Conservation (phyloP, 208 protist species). For the Balamuthia mandrillaris region DNA sequence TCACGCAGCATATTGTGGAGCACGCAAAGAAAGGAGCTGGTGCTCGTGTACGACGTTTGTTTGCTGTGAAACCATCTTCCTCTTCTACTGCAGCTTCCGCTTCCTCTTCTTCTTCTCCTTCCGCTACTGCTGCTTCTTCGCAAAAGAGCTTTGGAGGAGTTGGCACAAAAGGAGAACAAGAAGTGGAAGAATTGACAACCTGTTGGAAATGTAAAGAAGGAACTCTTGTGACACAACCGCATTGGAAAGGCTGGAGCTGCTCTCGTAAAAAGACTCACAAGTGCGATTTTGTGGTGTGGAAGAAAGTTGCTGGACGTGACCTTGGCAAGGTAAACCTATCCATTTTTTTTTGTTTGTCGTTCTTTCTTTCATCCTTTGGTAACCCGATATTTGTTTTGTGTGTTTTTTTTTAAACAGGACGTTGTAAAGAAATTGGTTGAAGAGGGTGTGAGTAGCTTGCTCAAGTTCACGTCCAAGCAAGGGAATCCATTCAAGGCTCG, state of each 20-base stretch:
- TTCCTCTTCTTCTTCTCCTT: no score
- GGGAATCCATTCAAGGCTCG: constrained; percentile 25
- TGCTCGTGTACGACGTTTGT: no score
- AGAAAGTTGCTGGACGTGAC: not conserved
- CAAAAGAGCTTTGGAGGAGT: not conserved
- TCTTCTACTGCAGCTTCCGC: no score
- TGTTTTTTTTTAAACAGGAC: not conserved
- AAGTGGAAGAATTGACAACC: no score
- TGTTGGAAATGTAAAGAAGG: constrained; percentile 35
- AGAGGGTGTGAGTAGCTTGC: not conserved
- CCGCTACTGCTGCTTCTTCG: no score
- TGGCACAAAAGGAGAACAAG: no score
- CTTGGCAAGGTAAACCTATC: not conserved
- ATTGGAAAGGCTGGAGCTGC: not conserved
- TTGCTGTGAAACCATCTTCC: no score
- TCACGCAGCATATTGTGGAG: not conserved
- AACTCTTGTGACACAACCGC: not conserved
- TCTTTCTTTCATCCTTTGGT: not conserved
- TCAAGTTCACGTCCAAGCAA: not conserved
- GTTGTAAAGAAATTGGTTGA: not conserved
- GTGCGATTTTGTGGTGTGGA: constrained; percentile 36
- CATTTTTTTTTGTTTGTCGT: not conserved
- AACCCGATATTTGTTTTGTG: not conserved
- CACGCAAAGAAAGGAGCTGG: constrained; percentile 24
- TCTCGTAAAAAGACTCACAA: not conserved